These are phyloP conservation scores for Pichia nanzhaoensis DNA, from an alignment of 805 yeast genomes.

Conservation along the genomic window DNA sequence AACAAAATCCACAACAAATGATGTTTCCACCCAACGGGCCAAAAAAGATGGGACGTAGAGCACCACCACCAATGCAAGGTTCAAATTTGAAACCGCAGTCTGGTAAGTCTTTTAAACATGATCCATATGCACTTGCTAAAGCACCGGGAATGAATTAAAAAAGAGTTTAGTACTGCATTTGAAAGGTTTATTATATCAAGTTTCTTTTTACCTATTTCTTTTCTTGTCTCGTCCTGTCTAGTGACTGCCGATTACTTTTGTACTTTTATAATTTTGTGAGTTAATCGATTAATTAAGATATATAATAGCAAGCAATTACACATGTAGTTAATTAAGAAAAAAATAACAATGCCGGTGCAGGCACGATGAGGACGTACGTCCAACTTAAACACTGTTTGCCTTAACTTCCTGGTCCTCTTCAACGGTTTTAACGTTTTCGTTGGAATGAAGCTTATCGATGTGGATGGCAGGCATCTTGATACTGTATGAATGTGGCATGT, in stretches of 20 bases:
- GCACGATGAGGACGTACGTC: neutral
- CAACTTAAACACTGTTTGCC: slow-evolving; percentile 24
- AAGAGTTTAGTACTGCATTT: neutral
- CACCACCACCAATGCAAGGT: slow-evolving; percentile 12
- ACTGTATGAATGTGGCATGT: slow-evolving; percentile 10
- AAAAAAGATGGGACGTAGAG: slow-evolving; percentile 2
- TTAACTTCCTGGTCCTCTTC: slow-evolving; percentile 67
- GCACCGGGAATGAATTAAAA: slow-evolving; percentile 6
- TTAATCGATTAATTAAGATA: too few species aligned
- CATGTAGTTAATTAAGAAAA: too few species aligned
- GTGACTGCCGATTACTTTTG: too few species aligned
- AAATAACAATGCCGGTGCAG: neutral
- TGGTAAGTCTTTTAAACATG: slow-evolving; percentile 16
- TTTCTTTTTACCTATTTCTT: neutral
- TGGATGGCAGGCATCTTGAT: slow-evolving; percentile 52
- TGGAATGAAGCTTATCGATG: slow-evolving; percentile 37
- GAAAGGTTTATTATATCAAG: neutral
- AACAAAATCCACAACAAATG: neutral
- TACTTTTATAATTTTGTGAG: too few species aligned
- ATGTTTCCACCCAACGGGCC: neutral
- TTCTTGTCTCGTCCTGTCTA: too few species aligned
- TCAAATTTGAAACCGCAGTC: slow-evolving; percentile 5
- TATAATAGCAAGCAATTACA: too few species aligned
- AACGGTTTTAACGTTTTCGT: slow-evolving; percentile 48
- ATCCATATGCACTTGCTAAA: slow-evolving; percentile 23